These are phyloP conservation scores for Penicillium daleae DNA, from an alignment of 495 filamentous ascomycete species.

Conservation along the genomic window DNA sequence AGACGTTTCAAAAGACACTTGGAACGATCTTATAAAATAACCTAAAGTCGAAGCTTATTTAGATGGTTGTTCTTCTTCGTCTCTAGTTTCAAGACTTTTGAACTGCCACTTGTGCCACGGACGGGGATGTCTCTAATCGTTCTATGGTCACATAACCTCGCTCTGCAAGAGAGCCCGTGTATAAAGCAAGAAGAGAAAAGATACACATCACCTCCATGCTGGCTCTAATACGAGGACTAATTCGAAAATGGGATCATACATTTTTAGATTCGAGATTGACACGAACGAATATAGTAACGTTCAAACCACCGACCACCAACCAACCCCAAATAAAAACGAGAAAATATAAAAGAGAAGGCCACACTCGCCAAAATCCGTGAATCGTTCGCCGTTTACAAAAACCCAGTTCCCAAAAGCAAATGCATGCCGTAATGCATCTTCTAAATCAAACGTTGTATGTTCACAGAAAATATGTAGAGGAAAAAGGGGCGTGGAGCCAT, in stretches of 20 bases:
- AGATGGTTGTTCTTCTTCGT: too few relatives aligned
- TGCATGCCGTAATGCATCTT: constrained; percentile 44
- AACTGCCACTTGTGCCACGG: too few relatives aligned
- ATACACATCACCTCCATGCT: neutral
- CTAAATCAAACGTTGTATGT: constrained; percentile 42
- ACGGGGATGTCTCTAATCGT: neutral
- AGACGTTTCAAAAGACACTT: too few relatives aligned
- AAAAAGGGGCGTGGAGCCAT: constrained; percentile 4
- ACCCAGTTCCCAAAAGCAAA: constrained; percentile 32
- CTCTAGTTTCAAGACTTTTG: too few relatives aligned
- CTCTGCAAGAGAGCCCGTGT: neutral
- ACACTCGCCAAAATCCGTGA: constrained; percentile 33
- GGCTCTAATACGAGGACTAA: neutral
- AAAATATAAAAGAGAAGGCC: constrained; percentile 28
- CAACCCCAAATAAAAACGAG: constrained; percentile 13
- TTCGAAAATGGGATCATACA: constrained; percentile 16
- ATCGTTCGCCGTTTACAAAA: constrained; percentile 37
- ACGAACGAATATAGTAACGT: constrained; percentile 11
- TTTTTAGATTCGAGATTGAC: constrained; percentile 12
- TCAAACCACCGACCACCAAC: constrained; percentile 18
- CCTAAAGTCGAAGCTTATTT: too few relatives aligned
- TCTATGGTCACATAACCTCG: neutral
- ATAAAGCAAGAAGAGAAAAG: neutral
- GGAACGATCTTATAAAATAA: too few relatives aligned
- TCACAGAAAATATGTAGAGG: constrained; percentile 28